A percentile compares a stretch with the other conserved stretches of the same genome.
Conservation (phyloP, 2,329 filamentous ascomycete species). For the Domatiomyces globalis region DNA sequence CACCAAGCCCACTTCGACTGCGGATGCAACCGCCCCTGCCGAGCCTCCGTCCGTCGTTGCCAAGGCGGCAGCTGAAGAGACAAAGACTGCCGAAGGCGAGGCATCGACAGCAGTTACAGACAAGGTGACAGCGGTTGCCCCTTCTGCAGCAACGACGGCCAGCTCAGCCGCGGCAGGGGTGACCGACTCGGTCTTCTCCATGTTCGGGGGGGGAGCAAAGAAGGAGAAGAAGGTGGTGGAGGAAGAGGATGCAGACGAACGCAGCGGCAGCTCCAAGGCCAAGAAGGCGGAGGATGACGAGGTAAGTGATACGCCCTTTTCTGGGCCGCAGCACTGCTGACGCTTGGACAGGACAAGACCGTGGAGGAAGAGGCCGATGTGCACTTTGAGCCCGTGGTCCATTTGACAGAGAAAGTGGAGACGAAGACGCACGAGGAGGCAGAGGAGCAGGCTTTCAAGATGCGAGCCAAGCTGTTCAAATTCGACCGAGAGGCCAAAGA, state of each 20-base stretch:
- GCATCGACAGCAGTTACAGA: conserved; percentile 12
- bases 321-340: not conserved
- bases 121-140: conserved; percentile 13
- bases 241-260: conserved; percentile 64
- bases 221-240: conserved; percentile 88
- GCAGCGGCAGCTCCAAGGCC: conserved; percentile 76
- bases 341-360: conserved; percentile 34
- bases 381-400: conserved; percentile 93
- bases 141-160: conserved; percentile 12
- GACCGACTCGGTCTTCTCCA: conserved; percentile 64
- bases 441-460: conserved; percentile 97
- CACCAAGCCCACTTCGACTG: conserved; percentile 14
- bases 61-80: not conserved
- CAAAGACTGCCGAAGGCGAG: conserved; percentile 10
- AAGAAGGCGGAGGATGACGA: conserved; percentile 47
- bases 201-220: conserved; percentile 96
- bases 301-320: conserved; percentile 22
- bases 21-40: conserved; percentile 8
- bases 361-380: conserved; percentile 81
- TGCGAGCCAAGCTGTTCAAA: conserved; percentile 99
- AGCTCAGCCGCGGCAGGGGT: conserved; percentile 17
- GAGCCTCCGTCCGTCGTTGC: conserved; percentile 2
- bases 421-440: conserved; percentile 96
- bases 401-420: conserved; percentile 91
- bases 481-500: conserved; percentile 83